These are phyloP conservation scores for Syncephalastrum racemosum DNA, from an alignment of 371 early-diverging fungal species.

Conservation along the genomic window DNA sequence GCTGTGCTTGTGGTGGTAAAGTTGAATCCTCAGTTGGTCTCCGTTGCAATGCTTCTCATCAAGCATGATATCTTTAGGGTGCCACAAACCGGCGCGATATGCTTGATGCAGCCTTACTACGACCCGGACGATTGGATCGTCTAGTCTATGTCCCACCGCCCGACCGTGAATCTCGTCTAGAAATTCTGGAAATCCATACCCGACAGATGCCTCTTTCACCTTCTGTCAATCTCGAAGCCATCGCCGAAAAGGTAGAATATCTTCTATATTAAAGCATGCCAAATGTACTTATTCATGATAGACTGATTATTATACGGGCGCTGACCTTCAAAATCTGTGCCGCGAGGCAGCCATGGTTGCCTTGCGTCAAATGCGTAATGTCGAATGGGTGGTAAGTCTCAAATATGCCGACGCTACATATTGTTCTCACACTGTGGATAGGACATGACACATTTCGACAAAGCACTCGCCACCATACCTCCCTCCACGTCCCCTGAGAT, in stretches of 20 bases:
- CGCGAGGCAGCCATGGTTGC: constrained; percentile 95
- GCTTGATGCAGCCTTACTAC: constrained; percentile 90
- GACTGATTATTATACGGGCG: constrained; percentile 94
- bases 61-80: constrained; percentile 41
- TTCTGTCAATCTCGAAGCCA: constrained; percentile 67
- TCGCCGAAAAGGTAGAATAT: constrained; percentile 58
- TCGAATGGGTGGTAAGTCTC: constrained; percentile 43
- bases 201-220: constrained; percentile 69
- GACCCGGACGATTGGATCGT: constrained; percentile 96
- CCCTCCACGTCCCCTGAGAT: constrained; percentile 17
- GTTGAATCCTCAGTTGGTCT: background rate
- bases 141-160: constrained; percentile 94
- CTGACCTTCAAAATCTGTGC: constrained; percentile 94
- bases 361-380: constrained; percentile 54
- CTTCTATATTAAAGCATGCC: background rate
- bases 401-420: background rate
- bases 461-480: constrained; percentile 17
- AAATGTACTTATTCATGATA: constrained; percentile 14
- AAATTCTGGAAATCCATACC: constrained; percentile 89
- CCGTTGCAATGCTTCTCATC: background rate
- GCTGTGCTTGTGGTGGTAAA: constrained; percentile 79
- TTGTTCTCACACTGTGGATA: constrained; percentile 2
- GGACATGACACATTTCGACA: constrained; percentile 21
- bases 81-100: constrained; percentile 99
- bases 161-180: constrained; percentile 71